A percentile compares a stretch with the other conserved stretches of the same genome.
phyloP scores from a whole-genome alignment of 148 eudicot species.

The Camellia granthamiana region DNA sequence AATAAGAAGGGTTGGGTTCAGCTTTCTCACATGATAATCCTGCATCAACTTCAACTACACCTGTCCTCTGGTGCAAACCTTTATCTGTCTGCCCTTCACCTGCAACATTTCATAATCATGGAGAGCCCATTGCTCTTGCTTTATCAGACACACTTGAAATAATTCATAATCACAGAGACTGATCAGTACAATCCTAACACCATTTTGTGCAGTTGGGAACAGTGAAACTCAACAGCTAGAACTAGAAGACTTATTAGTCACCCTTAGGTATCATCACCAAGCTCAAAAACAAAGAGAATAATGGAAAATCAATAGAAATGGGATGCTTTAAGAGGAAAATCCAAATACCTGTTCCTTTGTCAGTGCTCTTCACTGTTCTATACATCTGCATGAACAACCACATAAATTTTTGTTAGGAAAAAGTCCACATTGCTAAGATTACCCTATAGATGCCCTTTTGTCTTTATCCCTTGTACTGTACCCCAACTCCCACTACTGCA shows the following conservation, averaged over 20 bases:
- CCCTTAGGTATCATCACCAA: neutral
- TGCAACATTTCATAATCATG: constrained; percentile 19
- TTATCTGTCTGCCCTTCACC: constrained; percentile 26
- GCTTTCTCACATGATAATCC: constrained; percentile 35
- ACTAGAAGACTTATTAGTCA: too few species aligned
- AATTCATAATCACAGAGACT: neutral
- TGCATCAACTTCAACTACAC: constrained; percentile 19
- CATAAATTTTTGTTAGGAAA: constrained; percentile 10
- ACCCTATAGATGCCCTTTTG: constrained; percentile 33
- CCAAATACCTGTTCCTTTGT: constrained; percentile 47
- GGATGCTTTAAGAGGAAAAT: constrained; percentile 23
- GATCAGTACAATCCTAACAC: neutral
- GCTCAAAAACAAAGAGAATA: neutral
- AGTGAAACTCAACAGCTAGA: neutral
- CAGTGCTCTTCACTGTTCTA: constrained; percentile 97
- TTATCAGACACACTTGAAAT: constrained; percentile 17
- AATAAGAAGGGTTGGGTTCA: constrained; percentile 35
- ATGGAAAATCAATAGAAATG: constrained; percentile 13
- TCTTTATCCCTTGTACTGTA: constrained; percentile 14
- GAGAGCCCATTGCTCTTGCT: constrained; percentile 3
- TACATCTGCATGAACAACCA: constrained; percentile 75
- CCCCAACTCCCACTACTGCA: constrained; percentile 7
- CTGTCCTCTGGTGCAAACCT: constrained; percentile 32
- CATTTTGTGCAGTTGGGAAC: neutral
- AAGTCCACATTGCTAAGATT: constrained; percentile 26